Evolutionary conservation across 2,329 filamentous ascomycete genomes (phyloP).

Genomic region (Claviceps pazoutovae): DNA sequence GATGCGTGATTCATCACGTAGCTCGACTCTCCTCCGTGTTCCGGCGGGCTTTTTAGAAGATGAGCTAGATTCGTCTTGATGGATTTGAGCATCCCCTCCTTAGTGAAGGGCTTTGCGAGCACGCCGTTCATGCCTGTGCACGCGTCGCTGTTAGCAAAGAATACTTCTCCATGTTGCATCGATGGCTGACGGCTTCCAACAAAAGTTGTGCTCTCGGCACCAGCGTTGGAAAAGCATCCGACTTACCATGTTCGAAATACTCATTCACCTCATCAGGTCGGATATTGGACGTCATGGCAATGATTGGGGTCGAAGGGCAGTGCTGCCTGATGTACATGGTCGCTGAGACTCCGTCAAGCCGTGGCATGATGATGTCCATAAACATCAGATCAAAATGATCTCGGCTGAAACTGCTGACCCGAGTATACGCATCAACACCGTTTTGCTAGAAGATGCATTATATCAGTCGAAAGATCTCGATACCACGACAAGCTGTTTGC

Average conservation of each 20-base stretch:
- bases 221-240: neutral
- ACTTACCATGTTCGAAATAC: slow-evolving; percentile 89
- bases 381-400: slow-evolving; percentile 54
- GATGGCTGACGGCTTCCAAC: neutral
- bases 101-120: slow-evolving; percentile 90
- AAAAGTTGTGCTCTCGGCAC: neutral
- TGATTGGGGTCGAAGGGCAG: slow-evolving; percentile 68
- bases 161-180: neutral
- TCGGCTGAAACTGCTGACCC: slow-evolving; percentile 43
- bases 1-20: slow-evolving; percentile 20
- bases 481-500: neutral
- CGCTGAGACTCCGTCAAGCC: slow-evolving; percentile 85
- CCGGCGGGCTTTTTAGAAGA: slow-evolving; percentile 54
- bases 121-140: slow-evolving; percentile 86
- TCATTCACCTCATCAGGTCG: slow-evolving; percentile 90
- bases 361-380: slow-evolving; percentile 96
- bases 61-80: slow-evolving; percentile 81
- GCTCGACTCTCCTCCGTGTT: slow-evolving; percentile 25
- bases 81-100: slow-evolving; percentile 69
- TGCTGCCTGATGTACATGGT: slow-evolving; percentile 87
- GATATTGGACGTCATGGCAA: slow-evolving; percentile 98
- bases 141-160: neutral
- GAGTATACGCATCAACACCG: slow-evolving; percentile 81
- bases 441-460: slow-evolving; percentile 32
- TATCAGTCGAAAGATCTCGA: no score